Base-by-base conservation (phyloP, 331 rosid species). In the Rhamnella rubrinervis region DNA sequence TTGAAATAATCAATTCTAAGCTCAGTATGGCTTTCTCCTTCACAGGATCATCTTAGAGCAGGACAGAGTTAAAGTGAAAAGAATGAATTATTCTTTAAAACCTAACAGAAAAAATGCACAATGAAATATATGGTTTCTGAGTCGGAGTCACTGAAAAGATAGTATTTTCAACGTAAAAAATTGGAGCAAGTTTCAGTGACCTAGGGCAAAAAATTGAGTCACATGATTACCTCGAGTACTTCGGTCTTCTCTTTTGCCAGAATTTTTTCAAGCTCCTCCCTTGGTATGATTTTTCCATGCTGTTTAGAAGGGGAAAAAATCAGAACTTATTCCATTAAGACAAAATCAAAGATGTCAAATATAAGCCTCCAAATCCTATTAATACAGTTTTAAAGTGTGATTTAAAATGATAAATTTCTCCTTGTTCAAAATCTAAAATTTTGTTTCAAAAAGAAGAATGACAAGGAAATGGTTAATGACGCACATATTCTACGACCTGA, bases 231-330 rank as follows among this genome's bases (percentile, higher is more conserved):
- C 96, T 89, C 88, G 39, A 86, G 63, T 78, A 87, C 88, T 77
- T 91, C 87, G 8, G 87, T 84, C 82, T 87, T 89, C 68, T 89
- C 92, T 66, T 84, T 85, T 1, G 83, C 88, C 77, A 91, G 81
- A 70, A 83, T 78, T 77, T 79, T 70, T 67, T 91, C 79, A 53
- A 95, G 87, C 79, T 95, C 99, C 71, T 87, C 92, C 83, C 97
- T 89, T 67, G 97, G 78, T 80, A 87, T 89, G 83, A 95, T 70
- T 80, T 89, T 87, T 52, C 95, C 95, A 25, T 88, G 92, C 99
- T 95, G 95, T 78, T 68, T 70, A 71, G 55, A 71, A 59, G 67
- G 75, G 67, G 71, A 72, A 50, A 73, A 80, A 80, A 40, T 68
- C n/a, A 67, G 67, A 72, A 46, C 55, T 28, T 58, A 1, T 19